Base-by-base conservation (phyloP, 495 filamentous ascomycete species). In the Friedmanniomyces endolithicus region DNA sequence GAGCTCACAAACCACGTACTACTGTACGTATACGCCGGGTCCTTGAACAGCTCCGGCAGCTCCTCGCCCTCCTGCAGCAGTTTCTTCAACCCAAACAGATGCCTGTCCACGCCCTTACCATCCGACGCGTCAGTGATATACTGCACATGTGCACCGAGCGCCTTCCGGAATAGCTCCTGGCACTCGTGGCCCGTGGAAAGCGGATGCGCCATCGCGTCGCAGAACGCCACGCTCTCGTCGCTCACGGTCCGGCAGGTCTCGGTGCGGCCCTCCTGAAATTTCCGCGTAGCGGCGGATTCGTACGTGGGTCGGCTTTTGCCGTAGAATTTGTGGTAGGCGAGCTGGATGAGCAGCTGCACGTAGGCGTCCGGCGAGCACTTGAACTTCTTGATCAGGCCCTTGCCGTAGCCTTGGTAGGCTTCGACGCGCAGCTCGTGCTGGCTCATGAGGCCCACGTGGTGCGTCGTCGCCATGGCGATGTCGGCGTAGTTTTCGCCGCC, bases 251-350 rank as follows among this genome's bases (percentile, higher is more conserved):
- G 86, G 70, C 88, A 96, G 27, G 92, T 95, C 72, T 99, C 94
- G 8, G 94, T 99, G 55, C 94, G 87, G 55, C 94, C 94, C 62
- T 85, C 84, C 70, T 96, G 89, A 81, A 94, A 99, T 63, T 88
- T 86, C 45, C 94, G 83, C 17, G 88, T 95, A 16, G 90, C 81
- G 33, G 94, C 90, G 12, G 90, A 95, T 74, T 99, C 94, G 77
- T 99, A 99, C 0, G 94, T 99, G 1, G 94, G 94, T 0, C 92
- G 80, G 79, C 88, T 95, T 77, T 87, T 86, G 75, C 90, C 90
- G 74, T 95, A 95, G 87, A 97, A 95, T 75, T 97, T 99, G 76
- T 82, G 82, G 78, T 99, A 99, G 49, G 94, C 94, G 17, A 99
- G 82, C 71, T 99, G 94, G 73, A 99, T 97, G 71, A 94, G 74